These are phyloP conservation scores for Malus hybrid DNA, from an alignment of 331 rosid species.

Conservation along the genomic window DNA sequence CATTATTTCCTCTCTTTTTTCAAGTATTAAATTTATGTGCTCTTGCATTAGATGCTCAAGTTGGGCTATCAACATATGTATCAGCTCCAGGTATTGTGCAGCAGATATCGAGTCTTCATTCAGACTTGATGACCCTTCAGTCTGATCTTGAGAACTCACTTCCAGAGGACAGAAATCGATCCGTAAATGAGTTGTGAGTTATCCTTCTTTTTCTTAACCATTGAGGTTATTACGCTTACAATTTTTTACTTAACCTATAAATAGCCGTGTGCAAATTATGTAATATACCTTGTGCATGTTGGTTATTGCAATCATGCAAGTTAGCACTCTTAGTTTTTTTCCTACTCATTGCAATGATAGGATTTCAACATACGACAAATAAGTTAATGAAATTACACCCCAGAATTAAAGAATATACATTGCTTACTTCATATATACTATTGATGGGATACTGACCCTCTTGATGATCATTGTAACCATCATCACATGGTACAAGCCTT, in stretches of 20 bases:
- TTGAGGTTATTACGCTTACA: not conserved
- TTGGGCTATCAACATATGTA: conserved; percentile 68
- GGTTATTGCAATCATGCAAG: not conserved
- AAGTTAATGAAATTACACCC: too few relatives aligned
- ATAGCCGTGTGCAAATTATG: not conserved
- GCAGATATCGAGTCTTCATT: conserved; percentile 78
- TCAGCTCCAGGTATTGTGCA: conserved; percentile 97
- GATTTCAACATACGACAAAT: too few relatives aligned
- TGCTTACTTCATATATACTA: too few relatives aligned
- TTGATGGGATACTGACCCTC: too few relatives aligned
- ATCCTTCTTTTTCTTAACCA: not conserved
- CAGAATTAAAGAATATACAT: too few relatives aligned
- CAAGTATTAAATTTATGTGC: not conserved
- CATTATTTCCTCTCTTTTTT: not conserved
- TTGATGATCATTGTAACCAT: too few relatives aligned
- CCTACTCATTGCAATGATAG: too few relatives aligned
- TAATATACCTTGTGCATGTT: not conserved
- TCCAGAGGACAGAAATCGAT: conserved; percentile 93
- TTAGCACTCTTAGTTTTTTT: too few relatives aligned
- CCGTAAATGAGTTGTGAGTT: conserved; percentile 89
- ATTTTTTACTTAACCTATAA: not conserved
- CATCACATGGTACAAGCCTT: too few relatives aligned
- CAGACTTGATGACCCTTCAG: conserved; percentile 74
- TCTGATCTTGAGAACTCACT: conserved; percentile 89
- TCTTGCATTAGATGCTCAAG: conserved; percentile 60